A percentile compares a stretch with the other conserved stretches of the same genome.
Conservation (phyloP, 768 basidiomycete genomes). For the Candolleomyces eurysporus region DNA sequence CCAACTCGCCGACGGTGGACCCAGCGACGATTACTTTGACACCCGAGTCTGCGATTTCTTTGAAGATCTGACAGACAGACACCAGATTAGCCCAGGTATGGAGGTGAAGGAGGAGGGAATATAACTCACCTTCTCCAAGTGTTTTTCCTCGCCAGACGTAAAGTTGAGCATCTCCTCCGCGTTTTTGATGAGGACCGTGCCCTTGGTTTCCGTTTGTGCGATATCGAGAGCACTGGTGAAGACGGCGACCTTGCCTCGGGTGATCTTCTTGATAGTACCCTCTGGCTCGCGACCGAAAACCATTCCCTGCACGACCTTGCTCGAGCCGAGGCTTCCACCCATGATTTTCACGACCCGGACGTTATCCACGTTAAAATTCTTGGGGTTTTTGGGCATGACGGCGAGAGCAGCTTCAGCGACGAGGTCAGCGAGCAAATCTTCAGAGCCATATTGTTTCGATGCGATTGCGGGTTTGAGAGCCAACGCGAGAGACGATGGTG, state of each 20-base stretch:
- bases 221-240: conserved; percentile 92
- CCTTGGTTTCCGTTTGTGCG: conserved; percentile 98
- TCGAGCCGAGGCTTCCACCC: conserved; percentile 84
- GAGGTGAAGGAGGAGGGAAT: too few species aligned
- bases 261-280: conserved; percentile 79
- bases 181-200: conserved; percentile 93
- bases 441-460: conserved; percentile 95
- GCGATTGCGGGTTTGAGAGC: conserved; percentile 92
- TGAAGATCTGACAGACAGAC: conserved; percentile 59
- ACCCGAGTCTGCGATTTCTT: conserved; percentile 95
- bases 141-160: conserved; percentile 93
- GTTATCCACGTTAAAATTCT: conserved; percentile 97
- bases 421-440: conserved; percentile 75
- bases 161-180: conserved; percentile 98
- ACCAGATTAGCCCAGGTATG: too few species aligned
- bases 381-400: conserved; percentile 86
- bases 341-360: conserved; percentile 98
- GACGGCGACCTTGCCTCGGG: conserved; percentile 90
- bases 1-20: conserved; percentile 90
- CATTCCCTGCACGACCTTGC: conserved; percentile 94
- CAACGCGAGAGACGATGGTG: conserved; percentile 60
- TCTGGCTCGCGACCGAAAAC: conserved; percentile 97
- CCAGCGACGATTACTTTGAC: conserved; percentile 94
- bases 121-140: conserved; percentile 66
- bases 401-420: conserved; percentile 92